Evolutionary conservation across 2,329 filamentous ascomycete genomes (phyloP), one percentile per base, ranked within the genome.

Genomic region (Stagonosporopsis chrysanthemi): DNA sequence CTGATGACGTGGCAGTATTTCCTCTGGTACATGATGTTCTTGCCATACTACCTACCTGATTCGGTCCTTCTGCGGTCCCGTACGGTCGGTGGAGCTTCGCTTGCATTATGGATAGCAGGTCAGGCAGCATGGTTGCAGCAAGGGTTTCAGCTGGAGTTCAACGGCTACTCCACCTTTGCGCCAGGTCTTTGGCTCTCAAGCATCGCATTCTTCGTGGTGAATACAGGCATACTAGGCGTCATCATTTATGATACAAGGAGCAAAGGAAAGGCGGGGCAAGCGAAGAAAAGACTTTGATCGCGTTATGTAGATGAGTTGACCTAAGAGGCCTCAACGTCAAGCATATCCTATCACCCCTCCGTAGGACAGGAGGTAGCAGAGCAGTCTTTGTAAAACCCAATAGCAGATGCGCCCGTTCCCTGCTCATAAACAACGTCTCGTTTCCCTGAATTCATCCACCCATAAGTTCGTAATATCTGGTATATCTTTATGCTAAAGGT

Each of bases 1-100:
- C 51, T 60, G 17, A 62, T 31, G 8, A 11, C 4, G 7, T 7
- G 17, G 4, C 46, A 97, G 92, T 99, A 99, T 76, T 99, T 99
- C 76, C 85, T 99, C 46, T 99, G 95, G 95, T 98, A 99, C 77
- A 88, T 97, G 77, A 86, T 97, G 63, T 91, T 99, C 67, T 81
- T 98, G 2, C 95, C 95, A 0, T 88, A 97, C 46, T 96, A 97
- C 74, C 87, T 99, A 0, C 92, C 94, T 0, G 79, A 79, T 35
- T 97, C 93, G 0, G 89, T 89, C 0, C 83, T 97, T 14, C 78
- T 96, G 0, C 77, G 75, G 4, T 81, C 78, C 2, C 86, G 86
- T 0, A 69, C 71, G 6, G 77, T 89, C 3, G 95, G 95, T 1
- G 57, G 90, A 1, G 67, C 80, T 0, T 90, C 90, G 0, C 80